phyloP scores from a whole-genome alignment of 768 basidiomycete genomes.

The Kondoa malvinella region DNA sequence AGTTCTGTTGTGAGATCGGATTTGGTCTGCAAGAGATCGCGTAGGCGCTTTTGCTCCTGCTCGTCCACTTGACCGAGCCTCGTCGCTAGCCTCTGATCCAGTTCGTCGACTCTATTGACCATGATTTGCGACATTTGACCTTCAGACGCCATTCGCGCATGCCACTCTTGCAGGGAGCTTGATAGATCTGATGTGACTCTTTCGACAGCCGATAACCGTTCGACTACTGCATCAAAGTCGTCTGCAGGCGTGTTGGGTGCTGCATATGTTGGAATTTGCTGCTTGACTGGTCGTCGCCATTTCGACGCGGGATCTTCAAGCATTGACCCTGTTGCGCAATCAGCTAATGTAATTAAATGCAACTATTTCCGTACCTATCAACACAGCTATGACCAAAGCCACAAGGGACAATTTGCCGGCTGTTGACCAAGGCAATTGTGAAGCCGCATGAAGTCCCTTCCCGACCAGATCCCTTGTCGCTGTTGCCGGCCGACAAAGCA shows the following conservation, averaged over 20 bases:
- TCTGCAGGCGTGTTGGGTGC: constrained; percentile 22
- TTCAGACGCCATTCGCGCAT: neutral
- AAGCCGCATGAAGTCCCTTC: neutral
- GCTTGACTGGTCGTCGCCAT: constrained; percentile 17
- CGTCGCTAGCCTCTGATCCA: constrained; percentile 11
- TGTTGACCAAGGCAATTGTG: neutral
- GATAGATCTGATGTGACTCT: constrained; percentile 7
- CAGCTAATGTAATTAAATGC: constrained; percentile 20
- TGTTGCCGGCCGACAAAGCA: neutral
- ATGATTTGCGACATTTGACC: neutral
- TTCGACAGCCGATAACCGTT: constrained; percentile 29
- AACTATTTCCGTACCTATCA: constrained; percentile 1
- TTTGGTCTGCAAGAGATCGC: neutral
- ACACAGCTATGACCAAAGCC: neutral
- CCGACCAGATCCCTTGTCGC: neutral
- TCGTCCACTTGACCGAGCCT: neutral
- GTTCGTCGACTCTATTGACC: constrained; percentile 10
- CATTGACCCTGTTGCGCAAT: constrained; percentile 11
- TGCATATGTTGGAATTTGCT: neutral
- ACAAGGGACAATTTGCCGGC: neutral
- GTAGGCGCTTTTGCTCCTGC: neutral
- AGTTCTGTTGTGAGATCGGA: neutral
- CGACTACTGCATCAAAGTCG: constrained; percentile 29
- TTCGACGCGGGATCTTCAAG: constrained; percentile 8
- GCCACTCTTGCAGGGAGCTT: constrained; percentile 7